Conservation (phyloP, 2,329 filamentous ascomycete genomes). For the Simplicillium sp. region DNA sequence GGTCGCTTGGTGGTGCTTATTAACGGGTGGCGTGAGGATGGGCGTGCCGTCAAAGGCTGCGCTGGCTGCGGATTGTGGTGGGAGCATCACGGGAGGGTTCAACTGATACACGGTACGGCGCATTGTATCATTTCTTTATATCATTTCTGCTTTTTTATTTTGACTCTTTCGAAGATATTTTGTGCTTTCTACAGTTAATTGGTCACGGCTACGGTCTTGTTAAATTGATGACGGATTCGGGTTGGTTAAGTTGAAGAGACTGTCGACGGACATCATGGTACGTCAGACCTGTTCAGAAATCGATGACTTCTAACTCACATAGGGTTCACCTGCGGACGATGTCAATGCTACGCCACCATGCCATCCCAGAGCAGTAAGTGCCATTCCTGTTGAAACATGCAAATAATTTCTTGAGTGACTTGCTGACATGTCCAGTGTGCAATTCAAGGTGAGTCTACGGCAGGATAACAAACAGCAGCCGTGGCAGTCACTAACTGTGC, state of each 20-base stretch:
- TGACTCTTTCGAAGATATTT: too few relatives aligned
- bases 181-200: too few relatives aligned
- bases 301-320: background rate
- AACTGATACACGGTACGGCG: too few relatives aligned
- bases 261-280: too few relatives aligned
- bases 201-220: too few relatives aligned
- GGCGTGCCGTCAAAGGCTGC: background rate
- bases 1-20: background rate
- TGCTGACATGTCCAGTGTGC: conserved; percentile 52
- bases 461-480: conserved; percentile 5
- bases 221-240: background rate
- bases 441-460: conserved; percentile 78
- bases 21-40: background rate
- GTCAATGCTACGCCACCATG: conserved; percentile 69
- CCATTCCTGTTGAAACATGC: background rate
- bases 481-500: conserved; percentile 3
- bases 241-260: too few relatives aligned
- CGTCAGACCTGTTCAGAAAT: too few relatives aligned
- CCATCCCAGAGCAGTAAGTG: conserved; percentile 69
- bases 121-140: too few relatives aligned
- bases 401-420: conserved; percentile 1
- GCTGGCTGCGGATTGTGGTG: background rate
- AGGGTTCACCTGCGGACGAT: conserved; percentile 50
- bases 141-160: too few relatives aligned
- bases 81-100: background rate